Base-by-base conservation (phyloP, 805 yeast genomes). In the Wickerhamiella kurtzmanii region DNA sequence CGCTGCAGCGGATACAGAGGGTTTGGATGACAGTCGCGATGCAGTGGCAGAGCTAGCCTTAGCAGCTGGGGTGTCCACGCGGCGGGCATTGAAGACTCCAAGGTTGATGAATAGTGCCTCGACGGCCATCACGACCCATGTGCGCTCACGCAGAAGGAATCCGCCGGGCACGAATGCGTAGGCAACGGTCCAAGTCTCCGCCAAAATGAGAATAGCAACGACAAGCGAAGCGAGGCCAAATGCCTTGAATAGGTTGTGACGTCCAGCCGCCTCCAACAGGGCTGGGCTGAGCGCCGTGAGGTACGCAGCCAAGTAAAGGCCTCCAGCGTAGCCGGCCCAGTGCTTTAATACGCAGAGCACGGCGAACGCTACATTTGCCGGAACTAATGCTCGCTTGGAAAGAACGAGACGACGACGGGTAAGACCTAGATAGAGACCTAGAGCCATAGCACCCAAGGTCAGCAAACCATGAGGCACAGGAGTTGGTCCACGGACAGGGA, bases 151-250 rank as follows among this genome's bases (percentile, higher is more conserved):
- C 44, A 92, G 69, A 19, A 82, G 50, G 60, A 81, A 80, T 6
- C 98, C 98, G 50, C 85, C 88, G 9, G 98, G 98, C 42, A 92
- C 98, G 67, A 92, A 92, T 0, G 98, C 97, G 64, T 92, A 92
- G 0, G 98, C 98, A 41, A 92, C 97, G 39, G 82, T 80, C 97
- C 97, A 89, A 44, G 89, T 94, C 63, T 87, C 89, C 3, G 82
- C 94, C 51, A 92, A 70, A 21, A 80, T 71, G 35, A 84, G 60
- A 3, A 81, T 43, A 44, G 79, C 68, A 56, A 79, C 76, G 1
- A 77, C 62, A 19, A 72, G 55, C 46, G 51, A 20, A 4, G 61
- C 73, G 2, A 61, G 21, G n/a, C 70, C 71, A 53, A 67, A 69
- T 3, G 64, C 40, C 19, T 50, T 50, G 2, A 80, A 79, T 21